Conservation (phyloP, 2,329 filamentous ascomycete genomes). For the Neofusicoccum laricinum region DNA sequence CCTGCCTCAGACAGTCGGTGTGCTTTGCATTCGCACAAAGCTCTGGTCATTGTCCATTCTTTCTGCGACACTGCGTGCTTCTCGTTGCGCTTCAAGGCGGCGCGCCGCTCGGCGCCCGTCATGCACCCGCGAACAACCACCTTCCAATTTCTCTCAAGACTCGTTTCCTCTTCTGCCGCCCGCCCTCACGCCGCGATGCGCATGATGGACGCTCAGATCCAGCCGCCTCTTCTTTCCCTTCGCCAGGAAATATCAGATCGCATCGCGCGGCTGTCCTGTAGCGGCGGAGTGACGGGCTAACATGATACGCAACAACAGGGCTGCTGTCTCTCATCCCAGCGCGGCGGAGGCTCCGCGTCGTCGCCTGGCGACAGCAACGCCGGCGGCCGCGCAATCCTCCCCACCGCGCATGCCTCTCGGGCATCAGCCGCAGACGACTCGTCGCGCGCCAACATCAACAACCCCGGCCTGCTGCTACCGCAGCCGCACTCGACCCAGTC, state of each 20-base stretch:
- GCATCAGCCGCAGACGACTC: not conserved
- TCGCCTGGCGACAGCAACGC: not conserved
- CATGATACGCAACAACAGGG: not conserved
- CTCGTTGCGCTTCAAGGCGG: not conserved
- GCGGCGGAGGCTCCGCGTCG: not conserved
- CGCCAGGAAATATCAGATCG: not conserved
- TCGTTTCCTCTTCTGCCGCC: not conserved
- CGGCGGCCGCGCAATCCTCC: not conserved
- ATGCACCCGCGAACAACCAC: not conserved
- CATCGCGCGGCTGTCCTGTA: not conserved
- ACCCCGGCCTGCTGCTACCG: not conserved
- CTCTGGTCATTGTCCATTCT: not conserved
- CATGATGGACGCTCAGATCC: not conserved
- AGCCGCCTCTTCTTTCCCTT: not conserved
- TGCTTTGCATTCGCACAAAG: not conserved
- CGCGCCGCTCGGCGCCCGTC: not conserved
- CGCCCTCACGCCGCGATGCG: not conserved
- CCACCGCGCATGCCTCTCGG: not conserved
- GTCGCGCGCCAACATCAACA: constrained; percentile 14
- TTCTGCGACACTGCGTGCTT: not conserved
- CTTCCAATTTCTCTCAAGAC: not conserved
- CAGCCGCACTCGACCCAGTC: constrained; percentile 12
- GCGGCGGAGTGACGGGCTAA: not conserved
- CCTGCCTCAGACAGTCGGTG: not conserved
- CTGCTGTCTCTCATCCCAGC: constrained; percentile 9